Base-by-base conservation (phyloP, 192 early-diverging fungal genomes). In the Coemansia sp. region DNA sequence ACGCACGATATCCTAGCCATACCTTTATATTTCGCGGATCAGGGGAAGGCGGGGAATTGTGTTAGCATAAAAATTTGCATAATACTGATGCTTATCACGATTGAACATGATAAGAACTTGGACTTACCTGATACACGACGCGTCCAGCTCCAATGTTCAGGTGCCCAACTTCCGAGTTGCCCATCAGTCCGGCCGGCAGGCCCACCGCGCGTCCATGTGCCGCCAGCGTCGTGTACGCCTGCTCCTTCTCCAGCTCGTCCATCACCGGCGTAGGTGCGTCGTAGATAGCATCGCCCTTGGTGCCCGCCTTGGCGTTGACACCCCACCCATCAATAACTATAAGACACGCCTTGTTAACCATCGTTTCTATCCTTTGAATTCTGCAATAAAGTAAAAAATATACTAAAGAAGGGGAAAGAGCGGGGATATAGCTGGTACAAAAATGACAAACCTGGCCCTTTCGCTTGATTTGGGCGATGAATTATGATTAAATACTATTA, bases 281-380 rank as follows among this genome's bases (percentile, higher is more conserved):
- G 62, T 84, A 79, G 75, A 98, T 95, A 65, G 95, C 94, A 69
- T 99, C 94, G 47, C 96, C 98, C 43, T 82, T 84, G 27, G 82
- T 63, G 60, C 90, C 74, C 25, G 81, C 75, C 17, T 88, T 74
- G 50, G 83, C 75, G 19, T 90, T 91, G 69, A 98, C 85, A 54
- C 97, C 97, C 97, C 97, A 99, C 35, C 97, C 97, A 74, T 99
- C 97, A 76, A 99, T 97, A 73, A 89, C 89, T 67, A 98, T 89
- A 56, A 96, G 86, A 72, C 90, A 93, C 14, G 89, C 88, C 63
- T 92, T 93, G 45, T 88, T 60, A 49, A 72, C 69, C 78, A 80
- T 80, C 29, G 6, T 66, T 49, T 56, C 21, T 27, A 1, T n/a
- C 9, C 11, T 24, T 2, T 15, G 23, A 58, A 58, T 39, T 51